Evolutionary conservation across 2,329 filamentous ascomycete genomes (phyloP), one percentile per base, ranked within the genome.

Genomic region (Drechslerella stenobrocha): DNA sequence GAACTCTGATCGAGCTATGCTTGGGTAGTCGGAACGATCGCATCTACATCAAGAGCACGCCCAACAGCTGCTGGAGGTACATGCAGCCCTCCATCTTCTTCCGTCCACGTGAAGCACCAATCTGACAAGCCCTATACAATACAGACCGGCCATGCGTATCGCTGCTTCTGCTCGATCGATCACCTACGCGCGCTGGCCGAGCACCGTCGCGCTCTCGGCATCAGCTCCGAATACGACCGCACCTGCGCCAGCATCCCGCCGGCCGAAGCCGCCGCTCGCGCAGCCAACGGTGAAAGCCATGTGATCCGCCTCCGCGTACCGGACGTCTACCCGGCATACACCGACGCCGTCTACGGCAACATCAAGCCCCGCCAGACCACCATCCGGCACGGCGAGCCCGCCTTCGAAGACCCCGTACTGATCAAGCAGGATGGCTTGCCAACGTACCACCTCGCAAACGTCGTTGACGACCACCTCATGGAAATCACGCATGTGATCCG

Each of bases 361-460:
- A 84, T 87, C 71, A 78, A 81, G 77, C 81, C 82, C 74, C 77
- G 70, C 71, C 77, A 52, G 77, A 85, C 75, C 45, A 71, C 76
- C 59, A 76, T 76, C 32, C 73, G 76, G 51, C 77, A 77, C 63
- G 78, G 80, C 55, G 77, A 76, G 32, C 80, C 81, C n/a, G 53
- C 59, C 22, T 86, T 81, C 70, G 89, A 93, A 71, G 91, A 97
- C 74, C 92, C 90, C 18, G 88, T 98, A 67, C 80, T 98, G 37
- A 79, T 96, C 66, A 98, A 98, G 76, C 87, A 86, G 0, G 93
- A 98, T 75, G 91, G 90, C 0, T 88, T 88, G 70, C 93, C 93
- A 0, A 98, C 95, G 0, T 98, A 98, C 74, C 93, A 98, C 76
- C 86, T 98, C 69, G 93, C 93, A 2, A 98, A 97, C 74, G 92